A percentile compares a stretch with the other conserved stretches of the same genome.
These are phyloP conservation scores for Gamarada debralockiae DNA, from an alignment of 495 filamentous ascomycete species.

Conservation along the genomic window DNA sequence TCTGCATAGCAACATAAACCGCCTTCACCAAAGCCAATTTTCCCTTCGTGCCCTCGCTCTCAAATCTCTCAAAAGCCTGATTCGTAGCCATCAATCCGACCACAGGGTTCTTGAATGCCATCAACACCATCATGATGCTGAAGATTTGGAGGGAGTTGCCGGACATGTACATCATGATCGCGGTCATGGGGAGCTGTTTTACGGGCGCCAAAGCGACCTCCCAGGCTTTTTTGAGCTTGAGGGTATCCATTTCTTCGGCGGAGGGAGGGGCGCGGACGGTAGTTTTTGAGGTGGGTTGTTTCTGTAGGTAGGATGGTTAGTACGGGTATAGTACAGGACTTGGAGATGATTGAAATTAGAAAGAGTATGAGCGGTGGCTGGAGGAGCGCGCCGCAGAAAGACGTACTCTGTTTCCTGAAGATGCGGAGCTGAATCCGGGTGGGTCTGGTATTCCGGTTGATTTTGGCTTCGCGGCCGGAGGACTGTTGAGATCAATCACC, in stretches of 20 bases:
- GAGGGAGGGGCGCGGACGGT: constrained; percentile 53
- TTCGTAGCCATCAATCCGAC: constrained; percentile 77
- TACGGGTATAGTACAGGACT: too few relatives aligned
- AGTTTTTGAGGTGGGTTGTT: constrained; percentile 23
- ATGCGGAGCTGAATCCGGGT: constrained; percentile 69
- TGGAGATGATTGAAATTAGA: constrained; percentile 13
- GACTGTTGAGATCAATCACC: constrained; percentile 70
- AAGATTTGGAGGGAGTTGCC: constrained; percentile 98
- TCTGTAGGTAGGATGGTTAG: constrained; percentile 34
- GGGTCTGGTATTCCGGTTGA: constrained; percentile 71
- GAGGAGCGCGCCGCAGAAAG: not conserved
- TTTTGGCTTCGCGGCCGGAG: constrained; percentile 55
- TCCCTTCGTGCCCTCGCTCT: constrained; percentile 71
- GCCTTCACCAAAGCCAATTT: constrained; percentile 77
- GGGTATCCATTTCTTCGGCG: constrained; percentile 79
- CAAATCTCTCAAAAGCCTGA: constrained; percentile 79
- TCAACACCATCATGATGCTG: constrained; percentile 99
- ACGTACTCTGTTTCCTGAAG: constrained; percentile 49
- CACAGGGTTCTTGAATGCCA: constrained; percentile 96
- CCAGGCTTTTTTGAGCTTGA: constrained; percentile 99
- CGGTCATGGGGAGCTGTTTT: constrained; percentile 96
- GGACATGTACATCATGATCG: constrained; percentile 99
- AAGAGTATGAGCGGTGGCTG: constrained; percentile 1
- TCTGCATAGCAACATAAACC: constrained; percentile 83
- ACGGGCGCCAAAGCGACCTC: constrained; percentile 92